phyloP scores from a whole-genome alignment of 345 rosid species.

The Chamaenerion angustifolium region DNA sequence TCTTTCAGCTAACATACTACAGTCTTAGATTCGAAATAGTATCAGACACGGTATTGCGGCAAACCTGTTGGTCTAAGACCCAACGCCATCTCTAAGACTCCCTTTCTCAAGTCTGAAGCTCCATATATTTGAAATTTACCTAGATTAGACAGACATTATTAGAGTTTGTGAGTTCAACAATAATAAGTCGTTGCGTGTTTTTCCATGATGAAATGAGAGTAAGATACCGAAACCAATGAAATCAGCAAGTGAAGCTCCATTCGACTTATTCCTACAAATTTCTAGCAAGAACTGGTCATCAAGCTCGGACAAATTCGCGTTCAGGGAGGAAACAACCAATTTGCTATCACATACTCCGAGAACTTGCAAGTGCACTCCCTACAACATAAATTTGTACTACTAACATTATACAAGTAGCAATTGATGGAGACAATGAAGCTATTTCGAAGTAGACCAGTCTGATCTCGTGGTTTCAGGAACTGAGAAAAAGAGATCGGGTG shows the following conservation, averaged over 20 bases:
- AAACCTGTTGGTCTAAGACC: slow-evolving; percentile 64
- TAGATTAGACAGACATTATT: slow-evolving; percentile 7
- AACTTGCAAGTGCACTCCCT: slow-evolving; percentile 72
- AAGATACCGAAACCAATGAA: slow-evolving; percentile 30
- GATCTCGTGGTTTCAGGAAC: too few species aligned
- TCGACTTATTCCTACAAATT: slow-evolving; percentile 47
- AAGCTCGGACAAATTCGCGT: slow-evolving; percentile 33
- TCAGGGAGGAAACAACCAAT: slow-evolving; percentile 35
- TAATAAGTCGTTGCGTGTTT: background rate
- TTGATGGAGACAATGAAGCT: background rate
- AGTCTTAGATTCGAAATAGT: background rate
- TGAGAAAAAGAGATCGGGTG: too few species aligned
- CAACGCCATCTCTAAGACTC: slow-evolving; percentile 35
- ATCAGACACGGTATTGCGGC: background rate
- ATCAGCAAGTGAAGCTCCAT: slow-evolving; percentile 33
- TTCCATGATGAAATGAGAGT: slow-evolving; percentile 3
- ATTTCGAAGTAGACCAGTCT: background rate
- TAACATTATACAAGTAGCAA: background rate
- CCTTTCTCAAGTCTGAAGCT: slow-evolving; percentile 22
- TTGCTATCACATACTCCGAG: slow-evolving; percentile 77
- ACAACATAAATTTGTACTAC: slow-evolving; percentile 1
- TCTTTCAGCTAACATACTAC: background rate
- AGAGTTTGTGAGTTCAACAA: background rate
- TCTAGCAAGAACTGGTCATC: slow-evolving; percentile 38
- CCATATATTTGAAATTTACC: slow-evolving; percentile 28